Base-by-base conservation (phyloP, 768 basidiomycete species). In the Hypsizygus marmoreus region DNA sequence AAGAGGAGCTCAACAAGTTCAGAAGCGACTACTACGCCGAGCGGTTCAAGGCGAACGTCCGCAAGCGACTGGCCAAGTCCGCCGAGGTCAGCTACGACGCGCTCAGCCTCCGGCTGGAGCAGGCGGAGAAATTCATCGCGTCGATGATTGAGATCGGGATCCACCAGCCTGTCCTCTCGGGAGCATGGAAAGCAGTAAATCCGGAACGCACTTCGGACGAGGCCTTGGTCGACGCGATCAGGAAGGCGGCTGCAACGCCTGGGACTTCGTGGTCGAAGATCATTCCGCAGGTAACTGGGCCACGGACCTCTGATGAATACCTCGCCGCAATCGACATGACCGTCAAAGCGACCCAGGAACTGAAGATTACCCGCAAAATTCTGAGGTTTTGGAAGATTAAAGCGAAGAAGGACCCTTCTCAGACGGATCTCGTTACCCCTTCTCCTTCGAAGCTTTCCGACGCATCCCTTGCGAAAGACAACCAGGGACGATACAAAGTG, bases 181-280 rank as follows among this genome's bases (percentile, higher is more conserved):
- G 54, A 26, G 70, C 69, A 6, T 59, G 62, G 32, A 52, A 49
- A 14, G 47, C 60, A 3, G 42, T 71, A 6, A 52, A 59, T 20
- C 57, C 61, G 8, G 72, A 70, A 17, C 55, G 57, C 16, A 52
- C 62, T 29, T 55, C 72, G 3, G 75, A 79, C 32, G 64, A 73
- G 14, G 68, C 70, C 2, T 57, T 80, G 20, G 62, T 76, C 16
- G 57, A 70, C 11, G 68, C 75, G 1, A 74, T 80, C 47, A 67
- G 64, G 47, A 61, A 65, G 34, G 75, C 77, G 6, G 65, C 71
- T 28, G 54, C 67, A 6, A 65, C 67, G 23, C 57, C 58, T 14
- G 60, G 52, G 23, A 65, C 72, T 13, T 62, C 71, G n/a, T 75
- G 78, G 70, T 64, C 74, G 8, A 68, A 54, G 24, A 67, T 77